Evolutionary conservation across 108 stramenopile genomes (phyloP), one percentile per base, ranked within the genome.

Genomic region (Discostella pseudostelligera): DNA sequence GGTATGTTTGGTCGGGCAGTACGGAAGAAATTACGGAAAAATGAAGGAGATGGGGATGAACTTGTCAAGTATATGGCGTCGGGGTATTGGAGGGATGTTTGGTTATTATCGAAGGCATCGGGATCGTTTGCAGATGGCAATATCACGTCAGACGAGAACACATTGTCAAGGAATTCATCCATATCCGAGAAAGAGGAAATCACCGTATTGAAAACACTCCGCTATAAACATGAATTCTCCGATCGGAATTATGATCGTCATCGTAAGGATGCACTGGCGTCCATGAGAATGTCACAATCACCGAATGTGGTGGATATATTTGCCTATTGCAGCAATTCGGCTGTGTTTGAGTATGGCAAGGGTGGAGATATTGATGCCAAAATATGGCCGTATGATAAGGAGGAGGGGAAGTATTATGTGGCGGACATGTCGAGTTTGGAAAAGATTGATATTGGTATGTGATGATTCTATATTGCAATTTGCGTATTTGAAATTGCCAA

Each of bases 21-120:
- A 22, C 54, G 74, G 39, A 28, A 57, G 20, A 42, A 50, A 39
- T 47, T 75, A 8, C 54, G 61, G 4, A 29, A 48, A 14, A 37
- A 22, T 37, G 67, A 75, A 26, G 74, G 74, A 16, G 74, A 75
- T 36, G 74, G 74, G 26, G 67, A 75, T 60, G 74, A 75, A 29
- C 55, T 66, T 36, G 61, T 75, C 0, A 57, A 32, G 56, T 63
- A 75, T 50, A 54, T 86, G 21, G 66, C 75, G 5, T 53, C 78
- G 51, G 86, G 90, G 11, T 88, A 85, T 62, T 89, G 83, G 83
- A 68, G 87, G 58, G 90, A 92, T 61, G 83, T 85, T 1, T 86
- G 83, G 87, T 16, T 60, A 10, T 20, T 84, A 6, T 67, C 74
- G 0, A 67, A 75, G 48, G 28, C 46, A 4, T 21, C 39, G 16